These are phyloP conservation scores for Colletotrichum acutatum DNA, from an alignment of 2,329 filamentous ascomycete genomes.

Conservation along the genomic window DNA sequence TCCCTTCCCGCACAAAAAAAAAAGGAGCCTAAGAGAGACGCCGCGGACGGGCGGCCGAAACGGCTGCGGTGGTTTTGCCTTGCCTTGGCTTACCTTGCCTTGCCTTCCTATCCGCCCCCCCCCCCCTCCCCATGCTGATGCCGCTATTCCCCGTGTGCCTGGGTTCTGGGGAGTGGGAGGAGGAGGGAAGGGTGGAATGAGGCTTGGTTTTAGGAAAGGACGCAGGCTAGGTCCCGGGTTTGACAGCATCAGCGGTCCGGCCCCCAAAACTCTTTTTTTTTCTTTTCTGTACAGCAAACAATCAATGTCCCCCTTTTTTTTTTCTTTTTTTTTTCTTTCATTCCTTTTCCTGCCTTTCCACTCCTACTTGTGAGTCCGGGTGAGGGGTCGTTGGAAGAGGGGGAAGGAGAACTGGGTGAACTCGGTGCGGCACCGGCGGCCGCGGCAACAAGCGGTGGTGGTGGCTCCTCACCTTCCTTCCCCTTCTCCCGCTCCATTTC, in stretches of 20 bases:
- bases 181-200: too few relatives aligned
- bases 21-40: too few relatives aligned
- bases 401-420: too few relatives aligned
- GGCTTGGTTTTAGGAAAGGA: neutral
- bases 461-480: too few relatives aligned
- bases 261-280: conserved; percentile 2
- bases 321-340: neutral
- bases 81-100: too few relatives aligned
- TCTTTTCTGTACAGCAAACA: too few relatives aligned
- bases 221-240: conserved; percentile 4
- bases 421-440: neutral
- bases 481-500: neutral
- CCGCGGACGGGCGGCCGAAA: neutral
- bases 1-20: neutral
- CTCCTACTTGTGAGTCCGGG: neutral
- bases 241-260: conserved; percentile 14
- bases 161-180: neutral
- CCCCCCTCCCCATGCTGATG: too few relatives aligned
- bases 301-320: neutral
- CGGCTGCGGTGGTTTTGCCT: too few relatives aligned
- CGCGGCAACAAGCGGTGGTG: neutral
- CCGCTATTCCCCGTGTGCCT: too few relatives aligned
- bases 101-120: too few relatives aligned
- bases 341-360: too few relatives aligned
- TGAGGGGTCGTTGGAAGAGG: neutral